Conservation (phyloP, 345 rosid species). For the Punica granatum region DNA sequence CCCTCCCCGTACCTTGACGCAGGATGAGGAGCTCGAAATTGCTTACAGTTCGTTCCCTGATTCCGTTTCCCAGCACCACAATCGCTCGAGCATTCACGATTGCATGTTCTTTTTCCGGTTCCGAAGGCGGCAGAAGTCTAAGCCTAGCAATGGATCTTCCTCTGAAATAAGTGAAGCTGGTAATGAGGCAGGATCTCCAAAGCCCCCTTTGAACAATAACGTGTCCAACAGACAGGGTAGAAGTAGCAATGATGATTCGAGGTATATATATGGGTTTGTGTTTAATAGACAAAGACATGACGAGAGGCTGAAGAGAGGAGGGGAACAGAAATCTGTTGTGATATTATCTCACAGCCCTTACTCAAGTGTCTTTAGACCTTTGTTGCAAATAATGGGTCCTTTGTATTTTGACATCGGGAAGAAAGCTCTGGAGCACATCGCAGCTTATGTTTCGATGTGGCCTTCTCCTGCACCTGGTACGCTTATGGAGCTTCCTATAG, state of each 20-base stretch:
- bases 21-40: slow-evolving; percentile 84
- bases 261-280: slow-evolving; percentile 79
- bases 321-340: slow-evolving; percentile 94
- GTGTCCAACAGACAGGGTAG: slow-evolving; percentile 9
- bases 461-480: slow-evolving; percentile 83
- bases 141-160: slow-evolving; percentile 21
- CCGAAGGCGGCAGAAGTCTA: slow-evolving; percentile 38
- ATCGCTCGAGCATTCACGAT: slow-evolving; percentile 87
- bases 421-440: slow-evolving; percentile 78
- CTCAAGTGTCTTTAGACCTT: slow-evolving; percentile 78
- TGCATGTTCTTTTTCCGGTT: slow-evolving; percentile 96
- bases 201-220: slow-evolving; percentile 16
- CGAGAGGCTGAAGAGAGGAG: slow-evolving; percentile 90
- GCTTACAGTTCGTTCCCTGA: slow-evolving; percentile 95
- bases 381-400: slow-evolving; percentile 96
- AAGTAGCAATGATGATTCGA: slow-evolving; percentile 12
- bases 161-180: slow-evolving; percentile 24
- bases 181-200: slow-evolving; percentile 21
- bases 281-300: slow-evolving; percentile 96
- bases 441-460: slow-evolving; percentile 85
- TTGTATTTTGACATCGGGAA: slow-evolving; percentile 77
- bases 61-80: slow-evolving; percentile 83
- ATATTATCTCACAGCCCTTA: slow-evolving; percentile 75
- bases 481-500: slow-evolving; percentile 90
- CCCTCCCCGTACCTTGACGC: slow-evolving; percentile 57